phyloP scores from a whole-genome alignment of 805 yeast species.

The Ogataea siamensis region DNA sequence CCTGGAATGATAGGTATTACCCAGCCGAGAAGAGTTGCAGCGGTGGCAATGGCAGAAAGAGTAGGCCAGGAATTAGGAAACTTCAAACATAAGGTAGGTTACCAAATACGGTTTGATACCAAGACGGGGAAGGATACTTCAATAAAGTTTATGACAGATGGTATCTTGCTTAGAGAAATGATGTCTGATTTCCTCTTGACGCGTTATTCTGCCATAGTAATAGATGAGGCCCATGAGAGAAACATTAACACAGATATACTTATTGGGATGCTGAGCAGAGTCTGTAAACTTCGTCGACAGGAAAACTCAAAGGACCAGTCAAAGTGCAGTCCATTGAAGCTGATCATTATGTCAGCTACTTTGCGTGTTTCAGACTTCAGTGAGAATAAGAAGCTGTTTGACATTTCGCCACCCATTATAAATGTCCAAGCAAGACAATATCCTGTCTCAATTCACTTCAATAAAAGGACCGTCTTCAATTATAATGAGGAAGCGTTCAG shows the following conservation, averaged over 20 bases:
- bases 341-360: slow-evolving; percentile 96
- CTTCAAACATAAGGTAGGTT: slow-evolving; percentile 66
- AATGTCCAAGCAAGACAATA: slow-evolving; percentile 91
- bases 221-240: slow-evolving; percentile 98
- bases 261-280: slow-evolving; percentile 91
- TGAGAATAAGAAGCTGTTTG: slow-evolving; percentile 70
- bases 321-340: slow-evolving; percentile 61
- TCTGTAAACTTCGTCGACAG: slow-evolving; percentile 66
- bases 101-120: slow-evolving; percentile 81
- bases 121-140: slow-evolving; percentile 63
- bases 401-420: slow-evolving; percentile 77
- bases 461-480: slow-evolving; percentile 69
- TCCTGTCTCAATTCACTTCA: slow-evolving; percentile 91
- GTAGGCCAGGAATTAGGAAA: slow-evolving; percentile 75
- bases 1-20: slow-evolving; percentile 97
- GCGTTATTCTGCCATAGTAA: slow-evolving; percentile 81
- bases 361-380: slow-evolving; percentile 90
- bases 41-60: slow-evolving; percentile 86
- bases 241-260: slow-evolving; percentile 93
- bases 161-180: slow-evolving; percentile 90
- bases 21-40: slow-evolving; percentile 93
- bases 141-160: slow-evolving; percentile 90
- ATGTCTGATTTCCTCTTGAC: slow-evolving; percentile 78
- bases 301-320: slow-evolving; percentile 47
- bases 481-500: slow-evolving; percentile 84